Conservation (phyloP, 352 stramenopile species). For the Phytophthora fragariaefolia region DNA sequence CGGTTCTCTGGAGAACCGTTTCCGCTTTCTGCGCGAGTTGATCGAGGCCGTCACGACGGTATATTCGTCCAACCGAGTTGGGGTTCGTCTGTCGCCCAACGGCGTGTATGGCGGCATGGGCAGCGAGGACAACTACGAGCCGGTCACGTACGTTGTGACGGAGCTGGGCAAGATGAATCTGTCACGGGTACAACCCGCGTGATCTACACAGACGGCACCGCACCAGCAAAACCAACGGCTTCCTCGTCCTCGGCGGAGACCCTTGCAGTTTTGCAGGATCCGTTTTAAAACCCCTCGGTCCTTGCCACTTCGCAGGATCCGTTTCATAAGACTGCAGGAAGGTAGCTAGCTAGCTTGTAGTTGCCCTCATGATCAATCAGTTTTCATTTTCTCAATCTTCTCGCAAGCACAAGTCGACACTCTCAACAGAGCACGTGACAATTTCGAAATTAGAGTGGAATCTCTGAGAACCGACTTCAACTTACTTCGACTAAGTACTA, state of each 20-base stretch:
- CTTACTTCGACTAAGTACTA: background rate
- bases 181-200: background rate
- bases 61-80: constrained; percentile 33
- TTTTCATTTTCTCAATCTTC: background rate
- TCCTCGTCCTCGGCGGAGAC: too few relatives aligned
- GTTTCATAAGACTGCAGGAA: too few relatives aligned
- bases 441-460: constrained; percentile 22
- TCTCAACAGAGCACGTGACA: constrained; percentile 8
- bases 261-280: too few relatives aligned
- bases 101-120: constrained; percentile 44
- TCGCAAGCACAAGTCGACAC: background rate
- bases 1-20: constrained; percentile 80
- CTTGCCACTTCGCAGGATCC: too few relatives aligned
- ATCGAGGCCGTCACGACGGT: constrained; percentile 57
- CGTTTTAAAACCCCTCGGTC: too few relatives aligned
- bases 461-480: constrained; percentile 5
- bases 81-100: constrained; percentile 43
- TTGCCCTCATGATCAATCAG: background rate
- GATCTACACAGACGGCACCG: too few relatives aligned
- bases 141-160: constrained; percentile 47
- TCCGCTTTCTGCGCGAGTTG: constrained; percentile 68
- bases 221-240: too few relatives aligned
- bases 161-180: constrained; percentile 43
- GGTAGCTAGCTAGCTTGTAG: too few relatives aligned
- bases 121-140: constrained; percentile 48